Base-by-base conservation (phyloP, 108 stramenopile species). In the Pseudonitzschia multistriata region DNA sequence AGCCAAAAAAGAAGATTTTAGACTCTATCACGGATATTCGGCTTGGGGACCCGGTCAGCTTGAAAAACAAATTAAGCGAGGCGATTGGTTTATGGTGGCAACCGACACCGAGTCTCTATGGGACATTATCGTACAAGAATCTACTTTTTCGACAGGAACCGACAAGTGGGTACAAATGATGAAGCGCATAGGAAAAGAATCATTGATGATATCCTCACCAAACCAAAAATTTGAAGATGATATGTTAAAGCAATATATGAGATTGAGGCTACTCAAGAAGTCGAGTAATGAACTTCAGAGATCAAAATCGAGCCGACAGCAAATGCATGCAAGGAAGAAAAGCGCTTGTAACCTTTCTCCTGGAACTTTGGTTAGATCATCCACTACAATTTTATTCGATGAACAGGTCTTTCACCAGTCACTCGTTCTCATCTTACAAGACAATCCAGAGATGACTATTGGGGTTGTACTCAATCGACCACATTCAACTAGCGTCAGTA, bases 41-140 rank as follows among this genome's bases (percentile, higher is more conserved):
- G 79, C 77, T 14, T 83, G 82, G 88, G 79, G 76, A 5, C 78
- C 82, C 31, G 62, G 68, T 35, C 88, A 95, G 67, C 82, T 95
- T 11, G 63, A 75, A 62, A 83, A 81, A 25, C 91, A 95, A 79
- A 67, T 92, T 5, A 86, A 92, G 54, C 79, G 89, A 28, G 78
- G 84, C 50, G 78, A 81, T 3, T 95, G 94, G 94, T 89, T 89
- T 76, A 90, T 91, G 88, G 89, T 85, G 59, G 88, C 90, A 5
- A 86, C 88, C 8, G 93, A 92, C 64, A 80, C 80, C 4, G 83
- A 85, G 80, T 79, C 70, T 14, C 45, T 71, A 15, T 60, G 37
- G 42, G 47, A 62, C 31, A 30, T 62, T 2, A 45, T 71, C 19
- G 54, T 14, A 21, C 33, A 42, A 69, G 33, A 29, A 5, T 36